Conservation (phyloP, 2,329 filamentous ascomycete genomes). For the Ilyonectria destructans region DNA sequence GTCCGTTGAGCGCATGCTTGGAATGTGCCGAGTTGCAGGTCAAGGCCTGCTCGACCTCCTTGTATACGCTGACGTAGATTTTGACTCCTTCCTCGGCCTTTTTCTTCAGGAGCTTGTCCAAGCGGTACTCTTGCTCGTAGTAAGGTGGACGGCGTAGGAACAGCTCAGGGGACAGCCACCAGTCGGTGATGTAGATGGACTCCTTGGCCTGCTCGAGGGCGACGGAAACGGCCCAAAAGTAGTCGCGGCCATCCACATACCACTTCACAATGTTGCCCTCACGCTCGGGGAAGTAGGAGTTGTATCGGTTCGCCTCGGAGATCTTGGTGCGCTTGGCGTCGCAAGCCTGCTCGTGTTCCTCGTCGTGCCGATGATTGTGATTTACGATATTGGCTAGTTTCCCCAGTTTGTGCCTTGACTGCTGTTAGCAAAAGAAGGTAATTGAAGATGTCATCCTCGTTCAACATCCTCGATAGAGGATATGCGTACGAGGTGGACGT, state of each 20-base stretch:
- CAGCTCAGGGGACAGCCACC: conserved; percentile 94
- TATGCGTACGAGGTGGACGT: conserved; percentile 11
- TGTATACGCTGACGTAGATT: conserved; percentile 94
- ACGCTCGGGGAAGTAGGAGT: conserved; percentile 91
- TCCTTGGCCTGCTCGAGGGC: conserved; percentile 93
- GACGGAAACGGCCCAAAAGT: conserved; percentile 93
- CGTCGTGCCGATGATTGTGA: conserved; percentile 91
- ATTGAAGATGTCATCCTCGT: not conserved
- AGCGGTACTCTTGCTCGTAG: conserved; percentile 85
- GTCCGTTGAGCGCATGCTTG: conserved; percentile 84
- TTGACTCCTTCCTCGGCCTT: conserved; percentile 94
- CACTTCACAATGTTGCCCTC: conserved; percentile 93
- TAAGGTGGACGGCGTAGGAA: conserved; percentile 90
- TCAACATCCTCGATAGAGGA: not conserved
- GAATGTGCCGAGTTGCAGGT: conserved; percentile 96
- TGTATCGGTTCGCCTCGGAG: conserved; percentile 83
- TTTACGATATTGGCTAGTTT: conserved; percentile 82
- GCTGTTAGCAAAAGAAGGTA: not conserved
- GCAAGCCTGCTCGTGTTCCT: conserved; percentile 88
- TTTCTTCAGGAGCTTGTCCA: conserved; percentile 90
- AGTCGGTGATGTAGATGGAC: conserved; percentile 95
- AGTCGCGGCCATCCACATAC: conserved; percentile 97
- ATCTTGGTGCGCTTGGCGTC: conserved; percentile 85
- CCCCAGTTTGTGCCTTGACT: conserved; percentile 69
- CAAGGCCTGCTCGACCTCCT: conserved; percentile 85